A percentile compares a stretch with the other conserved stretches of the same genome.
Conservation (phyloP, 768 basidiomycete species). For the Leccinum rimulosum region DNA sequence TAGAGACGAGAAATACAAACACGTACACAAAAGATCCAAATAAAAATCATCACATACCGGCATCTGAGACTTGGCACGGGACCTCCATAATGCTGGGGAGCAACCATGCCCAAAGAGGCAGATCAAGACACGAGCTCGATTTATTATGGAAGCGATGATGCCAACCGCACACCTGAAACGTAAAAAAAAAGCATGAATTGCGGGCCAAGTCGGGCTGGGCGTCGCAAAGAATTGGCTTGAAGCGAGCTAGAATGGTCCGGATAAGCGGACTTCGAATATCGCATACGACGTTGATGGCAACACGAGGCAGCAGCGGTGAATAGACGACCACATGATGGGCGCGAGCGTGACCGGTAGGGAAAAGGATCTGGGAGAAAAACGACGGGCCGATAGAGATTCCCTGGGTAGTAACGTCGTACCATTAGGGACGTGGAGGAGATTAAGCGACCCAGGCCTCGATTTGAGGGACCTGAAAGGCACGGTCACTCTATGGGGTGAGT, state of each 20-base stretch:
- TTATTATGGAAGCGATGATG: neutral
- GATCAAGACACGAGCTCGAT: neutral
- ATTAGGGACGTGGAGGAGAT: neutral
- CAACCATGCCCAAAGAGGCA: constrained; percentile 3
- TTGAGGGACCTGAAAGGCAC: neutral
- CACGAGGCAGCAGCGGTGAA: neutral
- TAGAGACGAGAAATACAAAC: constrained; percentile 24
- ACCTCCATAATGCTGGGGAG: neutral
- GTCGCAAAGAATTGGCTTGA: neutral
- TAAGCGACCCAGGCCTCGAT: neutral
- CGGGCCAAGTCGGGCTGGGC: constrained; percentile 5
- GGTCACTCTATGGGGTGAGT: neutral
- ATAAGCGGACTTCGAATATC: constrained; percentile 16
- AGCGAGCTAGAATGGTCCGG: neutral
- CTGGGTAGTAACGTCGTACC: neutral
- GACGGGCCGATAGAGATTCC: neutral
- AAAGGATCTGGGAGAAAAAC: no score
- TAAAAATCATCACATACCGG: neutral
- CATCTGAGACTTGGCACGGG: neutral
- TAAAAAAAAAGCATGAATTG: neutral
- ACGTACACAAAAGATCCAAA: constrained; percentile 17
- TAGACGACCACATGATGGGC: no score
- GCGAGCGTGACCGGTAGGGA: neutral
- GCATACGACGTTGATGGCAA: neutral
- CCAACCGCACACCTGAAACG: constrained; percentile 11